Conservation (phyloP, 257 asterid species). For the Solanum ossicruentum region DNA sequence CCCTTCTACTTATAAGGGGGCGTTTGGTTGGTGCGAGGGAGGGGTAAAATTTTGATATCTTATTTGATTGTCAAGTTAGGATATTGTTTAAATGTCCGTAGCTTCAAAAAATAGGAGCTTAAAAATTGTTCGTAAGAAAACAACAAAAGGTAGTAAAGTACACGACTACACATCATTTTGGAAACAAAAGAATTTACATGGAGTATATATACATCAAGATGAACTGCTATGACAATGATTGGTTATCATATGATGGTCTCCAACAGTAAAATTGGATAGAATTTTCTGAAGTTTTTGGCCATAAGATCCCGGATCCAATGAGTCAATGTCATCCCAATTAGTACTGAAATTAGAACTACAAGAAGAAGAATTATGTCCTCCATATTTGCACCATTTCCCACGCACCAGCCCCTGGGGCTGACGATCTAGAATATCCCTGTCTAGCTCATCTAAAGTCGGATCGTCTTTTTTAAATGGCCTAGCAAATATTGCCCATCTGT, state of each 20-base stretch:
- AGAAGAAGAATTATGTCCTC: not conserved
- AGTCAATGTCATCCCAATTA: constrained; percentile 25
- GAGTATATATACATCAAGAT: not conserved
- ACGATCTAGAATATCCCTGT: constrained; percentile 19
- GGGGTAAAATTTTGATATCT: too few relatives aligned
- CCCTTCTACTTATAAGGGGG: not conserved
- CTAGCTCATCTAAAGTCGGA: constrained; percentile 21
- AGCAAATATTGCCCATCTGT: constrained; percentile 10
- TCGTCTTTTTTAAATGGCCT: constrained; percentile 21
- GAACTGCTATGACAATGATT: not conserved
- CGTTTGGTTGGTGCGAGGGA: too few relatives aligned
- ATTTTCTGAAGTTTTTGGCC: constrained; percentile 17
- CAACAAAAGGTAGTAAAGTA: not conserved
- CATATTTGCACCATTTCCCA: constrained; percentile 36
- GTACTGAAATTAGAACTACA: not conserved
- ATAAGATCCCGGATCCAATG: constrained; percentile 8
- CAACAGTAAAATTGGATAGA: constrained; percentile 5
- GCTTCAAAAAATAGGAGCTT: not conserved
- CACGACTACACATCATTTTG: not conserved
- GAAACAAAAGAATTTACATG: not conserved
- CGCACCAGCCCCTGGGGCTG: constrained; percentile 10
- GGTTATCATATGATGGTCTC: not conserved
- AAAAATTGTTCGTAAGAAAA: not conserved
- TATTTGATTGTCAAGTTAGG: too few relatives aligned
- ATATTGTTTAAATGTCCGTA: not conserved